Evolutionary conservation across 1,284 basidiomycete species (phyloP), one percentile per base, ranked within the genome.

Genomic region (Leccinum griseonigrum): DNA sequence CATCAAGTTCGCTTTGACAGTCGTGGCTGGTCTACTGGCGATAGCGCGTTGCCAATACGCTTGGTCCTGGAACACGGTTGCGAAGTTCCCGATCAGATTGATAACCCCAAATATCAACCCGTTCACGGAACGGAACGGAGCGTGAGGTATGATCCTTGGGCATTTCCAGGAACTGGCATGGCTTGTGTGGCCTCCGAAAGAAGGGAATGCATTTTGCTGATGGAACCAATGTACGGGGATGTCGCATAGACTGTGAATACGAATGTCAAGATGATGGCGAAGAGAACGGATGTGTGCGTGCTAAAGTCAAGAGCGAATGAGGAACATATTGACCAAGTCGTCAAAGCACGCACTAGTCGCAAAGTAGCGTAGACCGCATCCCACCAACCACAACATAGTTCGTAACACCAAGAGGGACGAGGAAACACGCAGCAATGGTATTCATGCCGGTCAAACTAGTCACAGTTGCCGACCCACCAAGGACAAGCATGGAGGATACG

Each of bases 51-150:
- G 94, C 88, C 88, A 91, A 68, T 91, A 91, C 34, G 86, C 86
- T 67, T 87, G 84, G 63, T 92, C 90, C 68, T 86, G 83, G 74
- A 91, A 92, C 4, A 93, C 92, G 2, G 89, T 92, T 0, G 86
- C 88, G 66, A 94, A 94, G 76, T 93, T 93, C 4, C 90, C 89
- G 60, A 90, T 84, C 66, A 91, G 85, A 74, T 95, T 95, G 75
- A 96, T 90, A 10, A 95, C 85, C 28, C 93, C 93, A 67, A 97
- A 97, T 62, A 95, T 89, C 29, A 97, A 77, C 0, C 93, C 95
- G 59, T 88, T 84, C 73, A 86, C 85, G 5, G 87, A 91, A 32
- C 92, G 84, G 80, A 97, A 22, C 22, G 22, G 22, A 22, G 91
- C 4, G 91, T 93, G 16, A 92, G 71, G 67, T 91, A 92, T 18